These are phyloP conservation scores for Podospora conica DNA, from an alignment of 495 filamentous ascomycete species.

Conservation along the genomic window DNA sequence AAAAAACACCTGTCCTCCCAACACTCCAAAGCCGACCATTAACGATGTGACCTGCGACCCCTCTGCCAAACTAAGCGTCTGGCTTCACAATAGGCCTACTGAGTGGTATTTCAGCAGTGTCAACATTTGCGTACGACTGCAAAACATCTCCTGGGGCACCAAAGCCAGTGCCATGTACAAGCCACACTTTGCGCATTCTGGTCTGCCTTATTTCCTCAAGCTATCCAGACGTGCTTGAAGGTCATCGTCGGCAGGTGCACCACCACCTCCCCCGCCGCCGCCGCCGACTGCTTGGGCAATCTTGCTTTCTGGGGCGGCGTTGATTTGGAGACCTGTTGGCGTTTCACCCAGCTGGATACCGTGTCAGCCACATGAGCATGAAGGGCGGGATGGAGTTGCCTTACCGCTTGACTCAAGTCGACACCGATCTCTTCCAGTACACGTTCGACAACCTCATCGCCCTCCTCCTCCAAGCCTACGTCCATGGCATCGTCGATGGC, in stretches of 20 bases:
- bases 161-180: background rate
- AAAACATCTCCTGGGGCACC: too few relatives aligned
- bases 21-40: background rate
- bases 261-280: conserved; percentile 27
- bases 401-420: conserved; percentile 78
- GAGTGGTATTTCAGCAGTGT: too few relatives aligned
- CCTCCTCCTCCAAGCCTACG: conserved; percentile 81
- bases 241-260: conserved; percentile 63
- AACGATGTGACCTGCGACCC: background rate
- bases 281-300: conserved; percentile 74
- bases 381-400: conserved; percentile 25
- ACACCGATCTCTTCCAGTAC: conserved; percentile 96
- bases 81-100: too few relatives aligned
- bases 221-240: conserved; percentile 78
- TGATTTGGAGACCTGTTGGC: conserved; percentile 60
- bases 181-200: background rate
- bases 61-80: background rate
- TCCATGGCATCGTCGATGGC: conserved; percentile 98
- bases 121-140: too few relatives aligned
- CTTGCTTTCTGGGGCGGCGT: conserved; percentile 52
- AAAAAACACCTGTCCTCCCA: background rate
- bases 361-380: conserved; percentile 11
- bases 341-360: conserved; percentile 66
- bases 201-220: conserved; percentile 40
- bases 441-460: conserved; percentile 93